Percentiles rank a stretch among this genome's conserved stretches.
Conservation (phyloP, 768 basidiomycete genomes). For the Auricularia heimuer region DNA sequence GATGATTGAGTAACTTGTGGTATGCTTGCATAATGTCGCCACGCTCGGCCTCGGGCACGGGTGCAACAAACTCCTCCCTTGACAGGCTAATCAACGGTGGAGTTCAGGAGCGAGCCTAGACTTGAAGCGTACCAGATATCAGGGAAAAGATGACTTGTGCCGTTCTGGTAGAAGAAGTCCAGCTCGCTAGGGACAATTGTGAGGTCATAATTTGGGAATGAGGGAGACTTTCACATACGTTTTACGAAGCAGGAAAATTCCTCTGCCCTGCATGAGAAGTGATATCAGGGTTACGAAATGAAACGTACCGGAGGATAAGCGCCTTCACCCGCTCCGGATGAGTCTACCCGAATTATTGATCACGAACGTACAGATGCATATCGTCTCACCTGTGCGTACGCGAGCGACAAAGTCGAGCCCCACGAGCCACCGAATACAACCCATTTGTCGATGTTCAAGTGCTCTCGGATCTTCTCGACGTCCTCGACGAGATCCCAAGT, state of each 20-base stretch:
- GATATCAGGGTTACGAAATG: not conserved
- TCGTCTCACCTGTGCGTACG: conserved; percentile 60
- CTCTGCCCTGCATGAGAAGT: conserved; percentile 31
- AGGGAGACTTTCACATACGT: conserved; percentile 31
- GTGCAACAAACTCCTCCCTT: conserved; percentile 77
- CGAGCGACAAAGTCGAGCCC: conserved; percentile 82
- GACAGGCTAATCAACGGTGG: not conserved
- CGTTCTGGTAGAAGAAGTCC: conserved; percentile 87
- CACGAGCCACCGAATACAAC: conserved; percentile 93
- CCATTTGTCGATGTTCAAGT: conserved; percentile 76
- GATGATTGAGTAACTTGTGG: conserved; percentile 64
- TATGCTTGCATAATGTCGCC: conserved; percentile 77
- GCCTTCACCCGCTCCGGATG: conserved; percentile 28
- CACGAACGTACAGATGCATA: not conserved
- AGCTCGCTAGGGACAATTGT: conserved; percentile 45
- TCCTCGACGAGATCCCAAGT: conserved; percentile 92
- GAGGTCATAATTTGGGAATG: too few species aligned
- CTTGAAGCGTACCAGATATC: conserved; percentile 60
- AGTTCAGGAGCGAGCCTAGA: not conserved
- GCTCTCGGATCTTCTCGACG: conserved; percentile 70
- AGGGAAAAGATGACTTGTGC: conserved; percentile 72
- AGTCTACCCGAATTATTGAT: not conserved
- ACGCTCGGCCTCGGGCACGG: conserved; percentile 74
- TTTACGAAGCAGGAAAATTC: conserved; percentile 81
- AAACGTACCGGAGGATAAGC: conserved; percentile 8